Conservation (phyloP, 2,329 filamentous ascomycete genomes). For the Metarhizium album region DNA sequence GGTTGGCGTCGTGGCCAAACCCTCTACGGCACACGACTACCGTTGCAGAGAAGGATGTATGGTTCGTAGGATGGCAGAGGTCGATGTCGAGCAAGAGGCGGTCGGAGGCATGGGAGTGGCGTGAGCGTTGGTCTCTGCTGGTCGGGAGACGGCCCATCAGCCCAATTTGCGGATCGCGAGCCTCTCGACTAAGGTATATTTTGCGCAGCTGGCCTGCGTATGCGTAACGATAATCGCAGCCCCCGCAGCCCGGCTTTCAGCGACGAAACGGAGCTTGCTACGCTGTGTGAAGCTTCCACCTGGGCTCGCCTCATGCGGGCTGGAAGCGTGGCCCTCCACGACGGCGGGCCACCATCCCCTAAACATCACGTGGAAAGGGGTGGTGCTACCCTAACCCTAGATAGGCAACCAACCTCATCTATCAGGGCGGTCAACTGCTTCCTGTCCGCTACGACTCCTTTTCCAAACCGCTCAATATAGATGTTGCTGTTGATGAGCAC, state of each 20-base stretch:
- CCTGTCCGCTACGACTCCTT: too few species aligned
- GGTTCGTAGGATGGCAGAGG: background rate
- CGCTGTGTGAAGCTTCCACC: background rate
- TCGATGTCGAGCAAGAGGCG: conserved; percentile 3
- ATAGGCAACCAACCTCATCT: background rate
- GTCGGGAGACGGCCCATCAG: background rate
- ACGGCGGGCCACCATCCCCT: background rate
- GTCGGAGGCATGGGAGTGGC: conserved; percentile 3
- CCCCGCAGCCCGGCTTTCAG: background rate
- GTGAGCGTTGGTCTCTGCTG: background rate
- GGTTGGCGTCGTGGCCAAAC: conserved; percentile 1
- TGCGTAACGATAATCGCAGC: background rate
- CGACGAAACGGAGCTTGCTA: background rate
- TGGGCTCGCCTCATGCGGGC: background rate
- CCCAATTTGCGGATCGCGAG: background rate
- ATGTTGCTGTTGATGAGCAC: too few species aligned
- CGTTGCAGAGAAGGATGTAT: background rate
- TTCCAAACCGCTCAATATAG: too few species aligned
- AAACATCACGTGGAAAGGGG: background rate
- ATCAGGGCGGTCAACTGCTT: too few species aligned
- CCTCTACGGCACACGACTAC: background rate
- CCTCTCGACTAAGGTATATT: background rate
- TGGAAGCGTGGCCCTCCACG: background rate
- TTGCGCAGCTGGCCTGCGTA: background rate
- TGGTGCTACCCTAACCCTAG: background rate